Base-by-base conservation (phyloP, 495 filamentous ascomycete genomes). In the Bacidia gigantensis region DNA sequence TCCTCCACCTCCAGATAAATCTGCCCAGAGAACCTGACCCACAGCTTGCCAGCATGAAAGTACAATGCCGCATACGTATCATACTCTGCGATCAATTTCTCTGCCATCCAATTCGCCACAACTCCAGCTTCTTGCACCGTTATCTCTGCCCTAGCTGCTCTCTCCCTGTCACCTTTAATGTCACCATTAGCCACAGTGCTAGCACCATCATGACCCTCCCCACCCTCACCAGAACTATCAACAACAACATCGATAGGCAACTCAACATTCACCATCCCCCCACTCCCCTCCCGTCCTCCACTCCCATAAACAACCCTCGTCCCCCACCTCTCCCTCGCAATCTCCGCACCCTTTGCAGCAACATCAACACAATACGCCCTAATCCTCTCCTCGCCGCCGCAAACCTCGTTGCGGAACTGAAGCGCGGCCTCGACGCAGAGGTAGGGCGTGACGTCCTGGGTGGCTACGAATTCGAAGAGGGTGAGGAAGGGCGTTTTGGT, bases 381-480 rank as follows among this genome's bases (percentile, higher is more conserved):
- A 50, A 95, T 85, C 3, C 65, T 68, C 1, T 74, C 68, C 60
- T 96, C 89, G 10, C 89, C 87, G 9, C 87, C 88, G 29, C 83
- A 76, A 38, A 86, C 69, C 38, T 77, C 68, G 21, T 69, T 53
- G 2, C 89, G 73, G 71, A 82, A 95, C 22, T 69, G 63, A 21
- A 95, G 66, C 0, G 82, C 78, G 2, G 83, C 83, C 2, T 79
- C 75, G 1, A 90, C 72, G 54, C 83, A 86, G 1, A 85, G 63
- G 49, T 82, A 89, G 0, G 86, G 76, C 3, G 76, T 69, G 46
- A 78, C 79, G 58, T 95, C 88, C 0, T 78, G 59, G 0, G 87
- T 94, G 1, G 82, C 87, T 12, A 83, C 72, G 54, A 85, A 92
- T 62, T 87, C 78, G 59, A 95, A 95, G 11, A 83, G 76, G 2